These are phyloP conservation scores for Mortierella sp. DNA, from an alignment of 371 early-diverging fungal genomes.

Conservation along the genomic window DNA sequence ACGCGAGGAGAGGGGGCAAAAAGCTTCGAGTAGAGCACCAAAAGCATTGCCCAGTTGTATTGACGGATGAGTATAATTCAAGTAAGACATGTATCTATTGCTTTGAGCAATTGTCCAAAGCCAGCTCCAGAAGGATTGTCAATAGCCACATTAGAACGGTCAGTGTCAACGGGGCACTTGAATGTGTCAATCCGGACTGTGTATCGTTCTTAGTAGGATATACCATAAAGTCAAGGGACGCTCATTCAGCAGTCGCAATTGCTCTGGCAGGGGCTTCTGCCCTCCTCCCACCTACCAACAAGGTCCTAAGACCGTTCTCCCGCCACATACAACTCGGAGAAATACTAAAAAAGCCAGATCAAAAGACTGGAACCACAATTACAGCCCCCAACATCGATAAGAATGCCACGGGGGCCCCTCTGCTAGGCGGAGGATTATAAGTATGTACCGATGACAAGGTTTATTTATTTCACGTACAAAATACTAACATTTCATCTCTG, in stretches of 20 bases:
- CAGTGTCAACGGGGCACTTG: constrained; percentile 7
- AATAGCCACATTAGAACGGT: constrained; percentile 1
- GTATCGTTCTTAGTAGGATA: constrained; percentile 5
- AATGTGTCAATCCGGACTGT: constrained; percentile 15
- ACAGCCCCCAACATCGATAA: constrained; percentile 2
- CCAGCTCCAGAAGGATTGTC: neutral
- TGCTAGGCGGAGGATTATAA: too few relatives aligned
- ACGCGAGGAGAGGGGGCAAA: constrained; percentile 9
- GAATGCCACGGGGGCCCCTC: constrained; percentile 3
- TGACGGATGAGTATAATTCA: constrained; percentile 17
- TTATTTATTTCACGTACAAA: too few relatives aligned
- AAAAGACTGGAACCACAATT: neutral
- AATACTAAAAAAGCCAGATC: constrained; percentile 3
- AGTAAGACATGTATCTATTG: constrained; percentile 14
- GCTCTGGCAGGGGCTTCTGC: constrained; percentile 4
- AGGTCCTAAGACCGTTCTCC: neutral
- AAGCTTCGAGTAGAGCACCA: constrained; percentile 9
- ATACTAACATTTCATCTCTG: too few relatives aligned
- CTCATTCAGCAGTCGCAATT: constrained; percentile 13
- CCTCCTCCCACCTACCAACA: neutral
- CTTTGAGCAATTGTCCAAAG: neutral
- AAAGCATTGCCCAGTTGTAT: constrained; percentile 7
- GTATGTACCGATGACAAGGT: too few relatives aligned
- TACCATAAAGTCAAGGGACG: constrained; percentile 3
- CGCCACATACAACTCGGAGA: neutral